Percentiles rank a stretch among this genome's conserved stretches.
Conservation (phyloP, 139 green algal genomes). For the Chlamydomonas urium region DNA sequence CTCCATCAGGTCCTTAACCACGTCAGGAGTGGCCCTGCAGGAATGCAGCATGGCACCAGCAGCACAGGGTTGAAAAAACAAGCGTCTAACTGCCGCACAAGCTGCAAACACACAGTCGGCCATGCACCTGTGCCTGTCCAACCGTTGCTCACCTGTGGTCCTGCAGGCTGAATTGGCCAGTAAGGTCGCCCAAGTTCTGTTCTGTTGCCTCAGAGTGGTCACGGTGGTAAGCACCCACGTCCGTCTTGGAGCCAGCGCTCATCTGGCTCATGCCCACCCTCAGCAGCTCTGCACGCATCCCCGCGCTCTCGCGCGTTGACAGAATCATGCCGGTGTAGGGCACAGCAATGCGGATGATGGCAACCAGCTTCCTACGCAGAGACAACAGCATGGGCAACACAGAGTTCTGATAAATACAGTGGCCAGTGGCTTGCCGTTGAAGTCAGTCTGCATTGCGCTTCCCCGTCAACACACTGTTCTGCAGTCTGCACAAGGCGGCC, state of each 20-base stretch:
- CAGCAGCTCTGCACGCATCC: conserved; percentile 58
- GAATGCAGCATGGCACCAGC: neutral
- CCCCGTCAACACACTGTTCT: no score
- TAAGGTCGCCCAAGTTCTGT: conserved; percentile 46
- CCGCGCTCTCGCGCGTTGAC: conserved; percentile 50
- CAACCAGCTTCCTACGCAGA: conserved; percentile 64
- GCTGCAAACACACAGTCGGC: no score
- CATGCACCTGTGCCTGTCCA: no score
- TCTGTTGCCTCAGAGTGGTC: conserved; percentile 43
- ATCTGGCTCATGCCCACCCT: conserved; percentile 65
- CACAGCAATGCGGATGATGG: conserved; percentile 63
- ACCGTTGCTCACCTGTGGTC: conserved; percentile 48
- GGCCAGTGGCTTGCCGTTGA: no score
- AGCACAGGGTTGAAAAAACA: no score
- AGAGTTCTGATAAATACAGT: no score
- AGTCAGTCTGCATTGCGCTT: no score
- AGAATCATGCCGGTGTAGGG: conserved; percentile 76
- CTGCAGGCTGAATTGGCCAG: conserved; percentile 59
- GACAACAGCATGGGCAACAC: no score
- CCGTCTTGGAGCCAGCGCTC: conserved; percentile 57
- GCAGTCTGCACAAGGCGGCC: no score
- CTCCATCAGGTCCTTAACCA: conserved; percentile 58
- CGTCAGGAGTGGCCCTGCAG: conserved; percentile 7
- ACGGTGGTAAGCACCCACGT: conserved; percentile 66
- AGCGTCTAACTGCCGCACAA: no score